Evolutionary conservation across 441 rosid species (phyloP), one percentile per base, ranked within the genome.

Genomic region (Adansonia grandidieri): DNA sequence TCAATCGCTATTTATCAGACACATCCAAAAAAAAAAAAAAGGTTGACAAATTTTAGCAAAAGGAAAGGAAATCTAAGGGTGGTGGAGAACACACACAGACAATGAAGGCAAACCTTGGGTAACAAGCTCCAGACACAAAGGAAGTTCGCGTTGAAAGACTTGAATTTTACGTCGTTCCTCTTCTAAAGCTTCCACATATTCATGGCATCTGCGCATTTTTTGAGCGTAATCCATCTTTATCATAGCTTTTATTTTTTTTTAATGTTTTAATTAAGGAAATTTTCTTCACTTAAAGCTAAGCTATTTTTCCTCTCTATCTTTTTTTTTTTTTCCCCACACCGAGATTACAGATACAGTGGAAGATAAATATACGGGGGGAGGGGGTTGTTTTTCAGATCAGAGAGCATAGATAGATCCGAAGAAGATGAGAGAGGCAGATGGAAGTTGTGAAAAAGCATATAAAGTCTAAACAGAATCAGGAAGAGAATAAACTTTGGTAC

Each of bases 71-170:
- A 17, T 57, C 11, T 8, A 57, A 57, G 1, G 62, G 13, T 57
- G 62, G 13, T 7, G 3, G 5, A 6, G 7, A 37, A 28, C 11
- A 51, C 5, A 14, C 24, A 17, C 20, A 48, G 24, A 44, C 15
- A 8, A 14, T 0, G 1, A 20, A 40, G 54, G 8, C 2, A n/a
- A 45, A 92, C 98, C 97, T 91, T 91, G 92, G 5, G 91, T 90
- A 19, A 95, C 98, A 54, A 95, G 96, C 78, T 95, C 95, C 75
- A 95, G 82, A 84, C 97, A 95, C 80, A 95, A 78, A 66, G 98
- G 98, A 83, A 95, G 99, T 82, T 95, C 99, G 9, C 98, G 93
- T 77, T 88, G 89, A 77, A 95, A 95, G 50, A 95, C 97, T 78
- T 88, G 93, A 47, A 95, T 91, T 83, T 95, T 95, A n/a, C 89